Base-by-base conservation (phyloP, 495 filamentous ascomycete species). In the Hyaloscypha hepaticicola region DNA sequence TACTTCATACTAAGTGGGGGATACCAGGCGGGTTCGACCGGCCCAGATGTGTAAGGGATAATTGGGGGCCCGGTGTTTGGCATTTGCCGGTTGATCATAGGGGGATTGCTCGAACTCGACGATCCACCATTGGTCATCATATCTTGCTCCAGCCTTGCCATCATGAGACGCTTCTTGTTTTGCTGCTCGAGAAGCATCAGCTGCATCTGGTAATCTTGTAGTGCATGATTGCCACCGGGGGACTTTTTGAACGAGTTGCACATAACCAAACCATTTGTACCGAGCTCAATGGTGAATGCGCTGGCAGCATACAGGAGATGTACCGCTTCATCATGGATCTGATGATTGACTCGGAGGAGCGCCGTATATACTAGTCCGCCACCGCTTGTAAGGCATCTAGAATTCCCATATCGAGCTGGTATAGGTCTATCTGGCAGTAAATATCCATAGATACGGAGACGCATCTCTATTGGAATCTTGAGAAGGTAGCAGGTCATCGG, bases 151-250 rank as follows among this genome's bases (percentile, higher is more conserved):
- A 94, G 90, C 53, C 93, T 87, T 66, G 94, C 94, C 92, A 96
- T 95, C 81, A 96, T 87, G 71, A 97, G 78, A 25, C 94, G 83
- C 72, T 92, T 93, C 83, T 96, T 97, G 70, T 97, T 97, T 75
- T 97, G 94, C 78, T 97, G 94, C 76, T 97, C 94, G 49, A 97
- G 88, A 65, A 97, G 76, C 93, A 97, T 96, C 74, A 97, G 80
- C 73, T 98, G 93, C 94, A 96, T 96, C 78, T 97, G 92, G 77
- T 98, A 97, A 75, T 97, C 95, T 73, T 96, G 92, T 58, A 96
- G 81, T 50, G 93, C 92, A 74, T 96, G 92, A 70, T 93, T 96
- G 74, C 91, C 91, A 61, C 52, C 2, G 45, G 4, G 49, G 4
- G 21, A 34, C 4, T 62, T 50, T 24, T 58, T 41, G 1, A 52